Percentiles rank a stretch among this genome's conserved stretches.
phyloP scores from a whole-genome alignment of 192 early-diverging fungal genomes.

The Borealophlyctis nickersoniae region DNA sequence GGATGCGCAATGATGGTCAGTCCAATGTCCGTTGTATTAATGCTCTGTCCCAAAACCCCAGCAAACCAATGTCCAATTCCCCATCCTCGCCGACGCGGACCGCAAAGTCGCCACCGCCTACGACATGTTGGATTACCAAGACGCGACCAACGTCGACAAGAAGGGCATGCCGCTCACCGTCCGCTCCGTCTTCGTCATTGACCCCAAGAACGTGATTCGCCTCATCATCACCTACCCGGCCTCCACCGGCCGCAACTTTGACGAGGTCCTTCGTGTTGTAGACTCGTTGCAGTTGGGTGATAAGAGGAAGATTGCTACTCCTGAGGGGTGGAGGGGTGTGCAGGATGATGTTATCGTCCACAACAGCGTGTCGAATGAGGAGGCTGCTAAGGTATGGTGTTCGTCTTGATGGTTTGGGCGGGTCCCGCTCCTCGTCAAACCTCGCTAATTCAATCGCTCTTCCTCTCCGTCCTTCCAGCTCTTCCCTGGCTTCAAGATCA shows the following conservation, averaged over 20 bases:
- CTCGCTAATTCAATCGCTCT: neutral
- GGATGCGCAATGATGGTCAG: neutral
- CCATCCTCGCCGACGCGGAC: constrained; percentile 91
- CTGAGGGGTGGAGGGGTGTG: constrained; percentile 86
- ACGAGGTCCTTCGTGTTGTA: constrained; percentile 89
- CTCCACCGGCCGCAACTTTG: constrained; percentile 91
- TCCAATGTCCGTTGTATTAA: neutral
- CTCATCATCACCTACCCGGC: constrained; percentile 91
- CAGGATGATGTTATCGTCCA: constrained; percentile 88
- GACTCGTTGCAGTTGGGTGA: constrained; percentile 93
- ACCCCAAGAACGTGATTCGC: constrained; percentile 87
- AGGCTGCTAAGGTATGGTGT: constrained; percentile 51
- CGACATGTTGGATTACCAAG: constrained; percentile 96
- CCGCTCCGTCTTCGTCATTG: constrained; percentile 93
- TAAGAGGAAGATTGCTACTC: constrained; percentile 85
- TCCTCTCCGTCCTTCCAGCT: constrained; percentile 33
- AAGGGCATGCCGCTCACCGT: constrained; percentile 93
- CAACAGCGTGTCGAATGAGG: constrained; percentile 73
- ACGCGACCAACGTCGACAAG: constrained; percentile 82
- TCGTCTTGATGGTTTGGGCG: neutral
- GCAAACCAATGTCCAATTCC: constrained; percentile 74
- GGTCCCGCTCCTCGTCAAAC: neutral
- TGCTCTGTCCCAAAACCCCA: constrained; percentile 18
- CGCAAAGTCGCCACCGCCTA: constrained; percentile 86
- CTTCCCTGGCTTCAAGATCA: constrained; percentile 78